Evolutionary conservation across 208 protist genomes (phyloP).

Genomic region (Leishmania tarentolae): DNA sequence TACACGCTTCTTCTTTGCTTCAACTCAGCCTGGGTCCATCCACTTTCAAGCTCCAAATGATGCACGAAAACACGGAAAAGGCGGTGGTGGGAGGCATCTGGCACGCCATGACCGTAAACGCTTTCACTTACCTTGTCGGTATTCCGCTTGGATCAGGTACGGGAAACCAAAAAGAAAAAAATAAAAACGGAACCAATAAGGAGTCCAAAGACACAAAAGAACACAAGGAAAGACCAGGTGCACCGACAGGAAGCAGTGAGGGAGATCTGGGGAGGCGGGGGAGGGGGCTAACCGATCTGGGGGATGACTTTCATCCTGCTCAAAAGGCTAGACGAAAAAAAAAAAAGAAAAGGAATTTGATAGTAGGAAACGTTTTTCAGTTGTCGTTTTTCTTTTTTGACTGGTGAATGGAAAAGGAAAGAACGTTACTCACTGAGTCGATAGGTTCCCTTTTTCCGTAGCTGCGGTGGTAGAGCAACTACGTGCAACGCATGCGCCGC

Average conservation of each 20-base stretch:
- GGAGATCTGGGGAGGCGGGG: neutral
- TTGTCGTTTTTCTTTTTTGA: neutral
- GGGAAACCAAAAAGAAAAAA: neutral
- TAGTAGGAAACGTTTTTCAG: neutral
- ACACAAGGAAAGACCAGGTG: neutral
- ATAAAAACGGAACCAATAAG: too few relatives aligned
- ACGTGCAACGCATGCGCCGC: neutral
- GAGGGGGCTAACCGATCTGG: too few relatives aligned
- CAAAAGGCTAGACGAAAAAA: too few relatives aligned
- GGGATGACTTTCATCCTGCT: too few relatives aligned
- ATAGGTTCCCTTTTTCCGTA: neutral
- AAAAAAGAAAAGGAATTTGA: too few relatives aligned
- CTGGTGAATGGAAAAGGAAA: too few relatives aligned
- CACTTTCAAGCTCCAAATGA: neutral
- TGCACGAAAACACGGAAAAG: neutral
- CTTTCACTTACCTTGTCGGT: neutral
- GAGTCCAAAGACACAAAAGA: neutral
- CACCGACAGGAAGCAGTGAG: neutral
- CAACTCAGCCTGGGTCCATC: neutral
- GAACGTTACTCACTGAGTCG: neutral
- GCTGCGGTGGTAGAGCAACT: neutral
- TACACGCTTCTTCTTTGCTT: neutral
- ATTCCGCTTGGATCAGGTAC: neutral
- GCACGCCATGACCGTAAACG: neutral
- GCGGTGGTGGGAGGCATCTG: neutral